Evolutionary conservation across 1,139 yeast species (phyloP).

Genomic region (Sugiyamaella novakii): DNA sequence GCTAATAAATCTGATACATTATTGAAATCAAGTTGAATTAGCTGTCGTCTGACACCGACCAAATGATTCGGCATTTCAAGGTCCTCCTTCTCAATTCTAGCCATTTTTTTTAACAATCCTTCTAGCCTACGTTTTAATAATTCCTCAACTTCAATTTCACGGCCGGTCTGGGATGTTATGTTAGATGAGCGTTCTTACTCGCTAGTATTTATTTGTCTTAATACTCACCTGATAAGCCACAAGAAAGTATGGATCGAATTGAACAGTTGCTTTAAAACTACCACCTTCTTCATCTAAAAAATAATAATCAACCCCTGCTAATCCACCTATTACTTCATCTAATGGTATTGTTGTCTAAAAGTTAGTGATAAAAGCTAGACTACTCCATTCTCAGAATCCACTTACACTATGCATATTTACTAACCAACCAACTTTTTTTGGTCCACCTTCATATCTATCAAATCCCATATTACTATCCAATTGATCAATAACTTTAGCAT

Average conservation of each 20-base stretch:
- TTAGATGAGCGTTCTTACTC: background rate
- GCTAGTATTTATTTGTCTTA: background rate
- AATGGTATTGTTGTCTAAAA: constrained; percentile 55
- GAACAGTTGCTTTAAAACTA: constrained; percentile 80
- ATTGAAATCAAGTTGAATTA: constrained; percentile 71
- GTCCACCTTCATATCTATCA: constrained; percentile 71
- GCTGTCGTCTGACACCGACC: constrained; percentile 66
- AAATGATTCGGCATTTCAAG: constrained; percentile 81
- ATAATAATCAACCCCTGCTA: constrained; percentile 90
- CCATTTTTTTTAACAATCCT: constrained; percentile 56
- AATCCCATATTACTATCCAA: constrained; percentile 84
- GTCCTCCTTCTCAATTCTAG: constrained; percentile 71
- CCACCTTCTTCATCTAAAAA: constrained; percentile 99
- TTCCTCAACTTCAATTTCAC: constrained; percentile 85
- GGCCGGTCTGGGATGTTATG: constrained; percentile 23
- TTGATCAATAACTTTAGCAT: constrained; percentile 32
- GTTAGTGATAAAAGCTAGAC: background rate
- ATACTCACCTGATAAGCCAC: constrained; percentile 58
- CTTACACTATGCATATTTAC: constrained; percentile 63
- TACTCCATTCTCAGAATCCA: background rate
- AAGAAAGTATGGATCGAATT: constrained; percentile 85
- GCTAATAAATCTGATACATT: constrained; percentile 72
- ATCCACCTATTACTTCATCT: constrained; percentile 59
- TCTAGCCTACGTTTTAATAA: constrained; percentile 71
- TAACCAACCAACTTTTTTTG: constrained; percentile 81